Evolutionary conservation across 2,329 filamentous ascomycete genomes (phyloP).

Genomic region (Alternaria brassicae): DNA sequence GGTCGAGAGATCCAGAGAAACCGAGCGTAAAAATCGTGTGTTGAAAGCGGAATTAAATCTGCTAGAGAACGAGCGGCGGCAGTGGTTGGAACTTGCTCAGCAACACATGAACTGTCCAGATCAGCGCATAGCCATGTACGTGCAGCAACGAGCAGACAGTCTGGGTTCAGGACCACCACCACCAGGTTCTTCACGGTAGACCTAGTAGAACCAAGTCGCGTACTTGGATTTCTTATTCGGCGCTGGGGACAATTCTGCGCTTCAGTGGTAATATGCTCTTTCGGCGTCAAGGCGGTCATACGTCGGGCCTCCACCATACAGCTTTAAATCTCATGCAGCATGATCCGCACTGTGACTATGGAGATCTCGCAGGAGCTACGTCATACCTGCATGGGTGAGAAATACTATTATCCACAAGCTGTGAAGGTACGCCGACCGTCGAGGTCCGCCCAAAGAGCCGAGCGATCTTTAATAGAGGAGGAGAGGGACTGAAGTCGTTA

Average conservation of each 20-base stretch:
- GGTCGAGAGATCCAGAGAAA: slow-evolving; percentile 52
- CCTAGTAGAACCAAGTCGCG: neutral
- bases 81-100: slow-evolving; percentile 34
- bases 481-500: neutral
- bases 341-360: neutral
- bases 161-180: slow-evolving; percentile 11
- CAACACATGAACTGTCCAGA: slow-evolving; percentile 38
- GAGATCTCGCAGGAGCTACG: neutral
- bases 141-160: slow-evolving; percentile 38
- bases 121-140: slow-evolving; percentile 29
- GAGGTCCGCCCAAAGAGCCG: neutral
- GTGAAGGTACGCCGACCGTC: neutral
- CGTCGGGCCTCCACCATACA: neutral
- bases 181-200: neutral
- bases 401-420: neutral
- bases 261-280: no score
- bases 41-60: slow-evolving; percentile 39
- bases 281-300: neutral
- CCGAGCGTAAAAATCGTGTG: slow-evolving; percentile 37
- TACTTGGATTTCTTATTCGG: neutral
- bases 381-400: neutral
- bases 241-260: neutral
- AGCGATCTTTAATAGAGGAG: neutral
- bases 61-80: slow-evolving; percentile 31
- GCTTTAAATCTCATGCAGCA: neutral